Evolutionary conservation across 192 early-diverging fungal genomes (phyloP), one percentile per base, ranked within the genome.

Genomic region (Pilobolus umbonatus): DNA sequence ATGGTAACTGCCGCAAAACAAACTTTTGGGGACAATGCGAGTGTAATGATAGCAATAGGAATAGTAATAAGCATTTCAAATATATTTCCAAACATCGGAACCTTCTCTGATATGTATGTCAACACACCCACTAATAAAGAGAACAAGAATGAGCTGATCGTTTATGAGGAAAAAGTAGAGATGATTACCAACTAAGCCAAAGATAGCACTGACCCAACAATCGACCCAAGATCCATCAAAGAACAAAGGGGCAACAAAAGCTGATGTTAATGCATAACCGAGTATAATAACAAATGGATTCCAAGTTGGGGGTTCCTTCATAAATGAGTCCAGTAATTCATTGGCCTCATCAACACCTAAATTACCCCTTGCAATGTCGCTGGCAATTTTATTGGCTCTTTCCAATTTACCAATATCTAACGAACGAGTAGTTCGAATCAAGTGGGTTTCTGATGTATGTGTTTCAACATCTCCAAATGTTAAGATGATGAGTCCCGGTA

Each of bases 381-480:
- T 73, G 5, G 81, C 75, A 24, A 81, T 67, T 47, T 69, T 68
- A 69, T 88, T 85, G 8, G 82, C 83, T 55, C 78, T 73, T 19
- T 75, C 80, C 10, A 90, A 65, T 32, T 87, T 83, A 59, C 75
- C 64, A 69, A 90, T 85, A 55, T 90, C 86, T 67, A 85, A 81
- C 29, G 85, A 82, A 6, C 76, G 64, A 2, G 75, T 61, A 28
- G 73, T 74, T 17, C 80, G 74, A 35, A 90, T 74, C 15, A 88
- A 73, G 29, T 86, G 85, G 1, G 88, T 90, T 55, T 90, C 88
- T 21, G 83, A 85, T 3, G 88, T 82, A 29, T 88, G 79, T 5
- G 88, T 90, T 44, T 87, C 88, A 8, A 79, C 72, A 69, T 89
- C 85, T 51, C 86, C 82, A 69, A 89, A 89, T 8, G 79, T 81